Conservation (phyloP, 495 filamentous ascomycete genomes). For the Jackrogersella minutella region DNA sequence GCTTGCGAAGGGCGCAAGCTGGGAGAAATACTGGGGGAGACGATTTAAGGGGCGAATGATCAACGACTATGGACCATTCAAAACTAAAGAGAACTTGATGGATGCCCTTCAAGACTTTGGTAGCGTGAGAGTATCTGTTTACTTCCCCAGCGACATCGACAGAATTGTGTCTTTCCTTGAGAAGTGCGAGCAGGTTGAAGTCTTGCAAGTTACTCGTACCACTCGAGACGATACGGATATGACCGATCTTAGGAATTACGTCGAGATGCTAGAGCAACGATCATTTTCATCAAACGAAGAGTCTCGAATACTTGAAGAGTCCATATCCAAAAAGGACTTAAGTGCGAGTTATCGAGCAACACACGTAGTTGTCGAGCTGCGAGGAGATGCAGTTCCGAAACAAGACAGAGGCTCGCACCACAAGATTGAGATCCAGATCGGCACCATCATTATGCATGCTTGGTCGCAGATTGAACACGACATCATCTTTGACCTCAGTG, state of each 20-base stretch:
- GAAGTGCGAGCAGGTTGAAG: neutral
- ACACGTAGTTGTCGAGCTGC: neutral
- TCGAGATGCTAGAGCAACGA: neutral
- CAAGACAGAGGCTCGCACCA: neutral
- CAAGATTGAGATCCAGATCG: slow-evolving; percentile 3
- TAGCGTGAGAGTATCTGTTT: neutral
- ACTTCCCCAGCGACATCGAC: neutral
- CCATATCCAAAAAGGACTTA: neutral
- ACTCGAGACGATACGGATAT: neutral
- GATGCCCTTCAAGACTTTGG: slow-evolving; percentile 2
- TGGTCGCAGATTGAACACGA: slow-evolving; percentile 10
- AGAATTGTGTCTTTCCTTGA: neutral
- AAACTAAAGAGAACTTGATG: neutral
- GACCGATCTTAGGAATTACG: neutral
- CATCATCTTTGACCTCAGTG: neutral
- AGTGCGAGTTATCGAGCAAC: neutral
- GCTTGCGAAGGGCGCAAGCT: neutral
- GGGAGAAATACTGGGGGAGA: neutral
- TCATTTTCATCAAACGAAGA: no score
- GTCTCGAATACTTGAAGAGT: neutral
- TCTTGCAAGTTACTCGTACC: neutral
- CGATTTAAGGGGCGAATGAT: neutral
- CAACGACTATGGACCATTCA: neutral
- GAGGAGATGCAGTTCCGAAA: neutral
- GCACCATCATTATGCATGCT: neutral